Evolutionary conservation across 2,329 filamentous ascomycete genomes (phyloP), one percentile per base, ranked within the genome.

Genomic region (Xenosphaeropsis pyriputrescens): DNA sequence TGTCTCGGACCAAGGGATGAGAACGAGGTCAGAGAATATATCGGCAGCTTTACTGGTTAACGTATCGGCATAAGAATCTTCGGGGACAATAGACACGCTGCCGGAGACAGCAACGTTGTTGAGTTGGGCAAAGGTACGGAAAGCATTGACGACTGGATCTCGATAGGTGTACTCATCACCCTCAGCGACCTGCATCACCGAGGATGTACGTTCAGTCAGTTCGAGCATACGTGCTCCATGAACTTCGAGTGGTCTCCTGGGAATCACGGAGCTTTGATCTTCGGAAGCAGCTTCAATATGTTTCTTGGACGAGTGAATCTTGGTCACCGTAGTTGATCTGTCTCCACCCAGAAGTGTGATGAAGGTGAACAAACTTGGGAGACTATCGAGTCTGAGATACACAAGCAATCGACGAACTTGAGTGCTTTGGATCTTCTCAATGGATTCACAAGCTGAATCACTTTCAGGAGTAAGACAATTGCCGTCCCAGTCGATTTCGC

Each of bases 111-210:
- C 76, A 1, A 95, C 69, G 44, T 88, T 84, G 52, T 91, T 77
- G 31, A 94, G 72, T 44, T 82, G 80, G 1, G 85, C 85, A 48
- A 95, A 88, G 0, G 85, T 85, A 35, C 83, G 75, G 68, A 95
- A 95, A 0, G 85, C 83, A 53, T 93, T 94, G 39, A 95, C 75
- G 4, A 96, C 79, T 0, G 89, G 85, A 50, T 96, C 89, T 49
- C 72, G 70, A 6, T 71, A 66, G 18, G 72, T 72, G 43, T 76
- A 70, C 35, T 91, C 84, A 30, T 86, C 80, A 3, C 79, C 68
- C 51, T 93, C 85, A 0, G 85, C 79, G 9, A 93, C 85, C 49
- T 85, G 80, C 89, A 96, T 96, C 49, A 95, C 89, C 14, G 86
- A 88, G 1, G 89, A 95, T 32, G 85, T 82, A 68, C 89, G 85